Base-by-base conservation (phyloP, 2,329 filamentous ascomycete genomes). In the Cryphonectria radicalis region DNA sequence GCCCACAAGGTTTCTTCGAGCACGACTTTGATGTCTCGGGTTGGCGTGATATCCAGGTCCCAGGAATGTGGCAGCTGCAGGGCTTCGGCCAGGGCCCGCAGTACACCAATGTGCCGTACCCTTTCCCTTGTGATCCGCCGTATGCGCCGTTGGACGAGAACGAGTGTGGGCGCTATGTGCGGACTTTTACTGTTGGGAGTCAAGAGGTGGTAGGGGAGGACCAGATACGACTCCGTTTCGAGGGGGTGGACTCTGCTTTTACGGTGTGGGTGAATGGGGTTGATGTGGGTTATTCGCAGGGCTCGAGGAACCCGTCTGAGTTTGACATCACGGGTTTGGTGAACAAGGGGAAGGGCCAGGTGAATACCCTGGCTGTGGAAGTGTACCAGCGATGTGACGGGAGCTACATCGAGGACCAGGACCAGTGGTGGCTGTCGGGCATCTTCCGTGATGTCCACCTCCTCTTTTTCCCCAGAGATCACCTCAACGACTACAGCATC, bases 321-420 rank as follows among this genome's bases (percentile, higher is more conserved):
- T 94, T 93, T 73, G 92, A 94, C 74, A 84, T 94, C 7, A 90
- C 90, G 0, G 74, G 81, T 0, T 80, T 84, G 43, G 80, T 93
- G 1, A 77, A 80, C 1, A 77, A 80, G 0, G 37, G 14, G 7
- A 57, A 79, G 3, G 77, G 80, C 1, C 78, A 79, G 0, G 80
- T 83, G 63, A 93, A 92, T 73, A 82, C 81, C 1, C 78, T 94
- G 2, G 86, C 87, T 2, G 90, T 93, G 0, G 85, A 89, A 66
- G 91, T 93, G 0, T 93, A 93, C 73, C 91, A 93, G 77, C 89
- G 88, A 75, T 93, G 89, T 46, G 90, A 93, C 76, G 92, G 91
- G 3, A 90, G 87, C 28, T 93, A 93, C 73, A 88, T 93, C 46
- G 91, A 93, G 76, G 91, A 93, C 72, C 90, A 87, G 73, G 80